A percentile compares a stretch with the other conserved stretches of the same genome.
Evolutionary conservation across 176 grass and related monocot species (phyloP).

Genomic region (Carex littledalei): DNA sequence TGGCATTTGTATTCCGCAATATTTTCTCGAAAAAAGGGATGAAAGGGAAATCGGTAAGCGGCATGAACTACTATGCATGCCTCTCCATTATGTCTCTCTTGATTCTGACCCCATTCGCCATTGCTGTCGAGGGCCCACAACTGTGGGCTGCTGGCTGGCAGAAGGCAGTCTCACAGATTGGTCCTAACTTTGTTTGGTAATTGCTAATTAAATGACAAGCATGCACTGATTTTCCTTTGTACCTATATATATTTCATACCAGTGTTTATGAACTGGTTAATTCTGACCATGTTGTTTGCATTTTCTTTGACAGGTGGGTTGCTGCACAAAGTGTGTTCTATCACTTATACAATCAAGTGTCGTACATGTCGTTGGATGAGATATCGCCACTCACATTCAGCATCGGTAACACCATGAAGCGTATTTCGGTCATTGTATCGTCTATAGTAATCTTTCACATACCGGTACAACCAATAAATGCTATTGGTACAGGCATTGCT

Average conservation of each 20-base stretch:
- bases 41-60: slow-evolving; percentile 85
- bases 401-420: slow-evolving; percentile 96
- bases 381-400: slow-evolving; percentile 93
- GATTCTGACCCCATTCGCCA: slow-evolving; percentile 75
- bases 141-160: slow-evolving; percentile 96
- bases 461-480: slow-evolving; percentile 77
- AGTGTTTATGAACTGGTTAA: background rate
- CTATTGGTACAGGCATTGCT: slow-evolving; percentile 75
- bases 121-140: slow-evolving; percentile 87
- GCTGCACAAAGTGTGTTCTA: slow-evolving; percentile 96
- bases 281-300: background rate
- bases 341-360: slow-evolving; percentile 96
- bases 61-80: slow-evolving; percentile 99
- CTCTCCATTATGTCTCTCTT: slow-evolving; percentile 85
- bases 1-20: slow-evolving; percentile 83
- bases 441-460: slow-evolving; percentile 97
- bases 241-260: background rate
- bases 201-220: background rate
- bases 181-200: slow-evolving; percentile 88
- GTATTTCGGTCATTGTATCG: slow-evolving; percentile 81
- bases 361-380: slow-evolving; percentile 94
- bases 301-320: slow-evolving; percentile 55
- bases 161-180: slow-evolving; percentile 61
- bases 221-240: background rate
- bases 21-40: slow-evolving; percentile 98